Evolutionary conservation across 2,329 filamentous ascomycete species (phyloP), one percentile per base, ranked within the genome.

Genomic region (Helotiales sp.): DNA sequence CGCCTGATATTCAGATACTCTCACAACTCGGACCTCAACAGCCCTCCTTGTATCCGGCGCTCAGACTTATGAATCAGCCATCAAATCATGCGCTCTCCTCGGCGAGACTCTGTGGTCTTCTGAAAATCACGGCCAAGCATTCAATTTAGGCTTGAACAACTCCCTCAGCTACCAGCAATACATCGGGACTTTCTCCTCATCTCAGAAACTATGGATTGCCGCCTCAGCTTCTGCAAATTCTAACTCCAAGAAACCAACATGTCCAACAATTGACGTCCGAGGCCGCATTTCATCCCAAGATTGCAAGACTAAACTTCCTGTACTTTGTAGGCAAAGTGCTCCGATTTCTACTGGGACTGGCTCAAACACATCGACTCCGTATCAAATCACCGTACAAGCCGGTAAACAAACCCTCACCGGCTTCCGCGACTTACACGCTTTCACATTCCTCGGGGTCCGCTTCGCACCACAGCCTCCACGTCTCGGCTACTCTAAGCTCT

Each of bases 301-400:
- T 0, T 67, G 69, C 34, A 66, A 67, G 24, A 71, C 77, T 17
- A 52, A 72, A 37, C 75, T 84, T 6, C 83, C 83, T 1, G 79
- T 83, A 1, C 77, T 85, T 7, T 86, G 84, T 73, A 84, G 82
- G 0, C 82, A 85, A 64, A 63, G 22, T 17, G 65, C 68, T 82
- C 81, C 58, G 75, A 73, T 61, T 68, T 50, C 40, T 1, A 64
- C 49, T 11, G n/a, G 40, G 15, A 47, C 52, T 0, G 76, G 20
- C 70, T 67, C 74, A 2, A 76, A 76, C 4, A 76, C 71, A 26
- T 73, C 77, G 26, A 74, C 78, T 30, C 81, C 80, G 37, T 72
- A 78, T 37, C 63, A 65, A 55, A 66, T 84, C 34, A 74, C 77
- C 11, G 71, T 83, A 17, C 61, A 77, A 2, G 78, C 80, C 3